Evolutionary conservation across 106 monocot species (phyloP).

Genomic region (Iris macrosiphon): DNA sequence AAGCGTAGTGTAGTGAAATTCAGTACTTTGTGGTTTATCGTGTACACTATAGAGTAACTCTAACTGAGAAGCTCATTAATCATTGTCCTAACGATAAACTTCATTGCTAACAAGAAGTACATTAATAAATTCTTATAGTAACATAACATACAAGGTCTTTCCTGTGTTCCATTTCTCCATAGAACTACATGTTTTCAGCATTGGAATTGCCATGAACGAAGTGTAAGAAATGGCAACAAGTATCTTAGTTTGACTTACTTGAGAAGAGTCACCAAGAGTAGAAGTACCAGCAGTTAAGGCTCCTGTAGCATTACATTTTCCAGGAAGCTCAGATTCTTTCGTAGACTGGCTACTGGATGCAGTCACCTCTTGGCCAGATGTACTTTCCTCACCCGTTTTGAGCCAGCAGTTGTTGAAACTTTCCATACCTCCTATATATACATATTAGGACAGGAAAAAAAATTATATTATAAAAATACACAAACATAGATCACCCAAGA

Average conservation of each 20-base stretch:
- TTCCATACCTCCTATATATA: slow-evolving; percentile 87
- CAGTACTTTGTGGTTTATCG: neutral
- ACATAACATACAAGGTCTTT: no score
- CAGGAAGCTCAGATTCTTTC: slow-evolving; percentile 40
- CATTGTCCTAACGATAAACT: neutral
- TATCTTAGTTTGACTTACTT: slow-evolving; percentile 36
- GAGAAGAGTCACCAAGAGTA: slow-evolving; percentile 43
- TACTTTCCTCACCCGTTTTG: slow-evolving; percentile 60
- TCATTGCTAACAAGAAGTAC: neutral
- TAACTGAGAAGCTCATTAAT: neutral
- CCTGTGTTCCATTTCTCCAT: no score
- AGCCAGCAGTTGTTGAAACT: slow-evolving; percentile 89
- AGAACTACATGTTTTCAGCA: no score
- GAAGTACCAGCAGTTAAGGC: slow-evolving; percentile 29
- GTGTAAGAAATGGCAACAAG: neutral
- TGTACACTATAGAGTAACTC: neutral
- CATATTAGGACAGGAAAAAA: neutral
- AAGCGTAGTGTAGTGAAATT: neutral
- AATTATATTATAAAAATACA: neutral
- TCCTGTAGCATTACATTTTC: slow-evolving; percentile 19
- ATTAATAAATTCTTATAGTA: no score
- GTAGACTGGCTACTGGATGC: slow-evolving; percentile 27
- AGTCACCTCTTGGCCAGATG: slow-evolving; percentile 33
- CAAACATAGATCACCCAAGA: slow-evolving; percentile 1
- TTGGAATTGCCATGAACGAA: no score